Evolutionary conservation across 2,329 filamentous ascomycete species (phyloP).

Genomic region (Colletotrichum agaves): DNA sequence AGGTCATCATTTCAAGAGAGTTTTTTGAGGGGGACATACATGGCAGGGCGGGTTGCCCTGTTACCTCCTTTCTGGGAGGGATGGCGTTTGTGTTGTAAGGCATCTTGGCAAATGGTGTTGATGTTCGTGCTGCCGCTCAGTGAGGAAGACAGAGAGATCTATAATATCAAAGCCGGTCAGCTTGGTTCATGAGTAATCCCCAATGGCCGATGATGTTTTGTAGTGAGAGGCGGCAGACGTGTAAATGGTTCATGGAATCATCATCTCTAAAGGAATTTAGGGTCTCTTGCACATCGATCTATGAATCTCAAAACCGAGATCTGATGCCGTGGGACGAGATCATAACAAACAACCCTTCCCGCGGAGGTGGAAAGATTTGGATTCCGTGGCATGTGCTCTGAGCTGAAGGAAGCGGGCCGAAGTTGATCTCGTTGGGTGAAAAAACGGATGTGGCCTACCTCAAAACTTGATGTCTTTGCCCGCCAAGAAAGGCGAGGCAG

Average conservation of each 20-base stretch:
- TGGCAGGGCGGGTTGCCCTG: constrained; percentile 85
- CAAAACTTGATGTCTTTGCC: constrained; percentile 6
- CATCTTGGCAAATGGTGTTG: constrained; percentile 63
- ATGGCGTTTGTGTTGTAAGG: constrained; percentile 91
- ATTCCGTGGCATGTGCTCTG: too few relatives aligned
- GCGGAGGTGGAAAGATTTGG: too few relatives aligned
- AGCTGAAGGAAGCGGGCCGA: not conserved
- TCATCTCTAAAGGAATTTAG: too few relatives aligned
- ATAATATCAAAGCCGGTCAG: constrained; percentile 3
- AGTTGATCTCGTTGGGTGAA: not conserved
- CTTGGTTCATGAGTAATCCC: constrained; percentile 31
- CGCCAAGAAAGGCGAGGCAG: constrained; percentile 16
- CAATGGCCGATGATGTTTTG: too few relatives aligned
- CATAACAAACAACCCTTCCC: too few relatives aligned
- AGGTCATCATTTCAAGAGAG: not conserved
- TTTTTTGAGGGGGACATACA: constrained; percentile 62
- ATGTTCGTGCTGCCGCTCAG: not conserved
- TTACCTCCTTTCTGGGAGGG: constrained; percentile 81
- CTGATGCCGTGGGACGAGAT: too few relatives aligned
- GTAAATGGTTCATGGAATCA: too few relatives aligned
- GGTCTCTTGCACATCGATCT: too few relatives aligned
- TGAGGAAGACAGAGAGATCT: not conserved
- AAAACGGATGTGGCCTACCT: constrained; percentile 10
- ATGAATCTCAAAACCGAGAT: too few relatives aligned
- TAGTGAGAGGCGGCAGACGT: too few relatives aligned